Evolutionary conservation across 441 rosid genomes (phyloP), one percentile per base, ranked within the genome.

Genomic region (Adansonia gregorii): DNA sequence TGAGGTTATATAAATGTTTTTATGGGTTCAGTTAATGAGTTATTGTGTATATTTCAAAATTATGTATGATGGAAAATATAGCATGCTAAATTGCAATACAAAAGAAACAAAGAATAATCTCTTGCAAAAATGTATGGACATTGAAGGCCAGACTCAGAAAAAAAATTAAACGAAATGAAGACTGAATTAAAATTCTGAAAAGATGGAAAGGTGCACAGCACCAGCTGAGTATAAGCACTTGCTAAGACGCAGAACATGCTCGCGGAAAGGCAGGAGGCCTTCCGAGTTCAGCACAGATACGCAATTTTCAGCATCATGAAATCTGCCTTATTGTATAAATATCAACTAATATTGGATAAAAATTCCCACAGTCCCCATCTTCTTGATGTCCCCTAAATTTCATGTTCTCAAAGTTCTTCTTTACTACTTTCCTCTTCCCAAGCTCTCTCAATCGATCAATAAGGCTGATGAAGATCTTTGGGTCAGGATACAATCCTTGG

Each of bases 171-270:
- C 12, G 17, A 56, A 63, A 74, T 3, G 15, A 74, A 27, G 35
- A 73, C 41, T 22, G 43, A 20, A 60, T 15, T 14, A 24, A 46
- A 49, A 15, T 15, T 54, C 35, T 15, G 52, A 39, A 66, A 19
- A 43, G 39, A 27, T 27, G 45, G 51, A 51, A 70, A 72, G 64
- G 56, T 46, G n/a, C 31, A 78, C 43, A 20, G n/a, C 67, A 91
- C 93, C 95, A 87, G 93, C 80, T 88, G 92, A 80, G 95, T 93
- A 85, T 89, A 91, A 67, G 93, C 91, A 86, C 89, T 88, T 41
- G 95, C 92, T 76, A 91, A 79, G 61, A 86, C 88, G 67, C 91
- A 87, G 81, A 85, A 87, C 87, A 85, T 54, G 80, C 82, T 85
- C 39, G 84, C 83, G 0, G 95, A 85, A 35, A 82, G 82, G 87